Evolutionary conservation across 1,139 yeast species (phyloP), one percentile per base, ranked within the genome.

Genomic region (Candida sanyaensis): DNA sequence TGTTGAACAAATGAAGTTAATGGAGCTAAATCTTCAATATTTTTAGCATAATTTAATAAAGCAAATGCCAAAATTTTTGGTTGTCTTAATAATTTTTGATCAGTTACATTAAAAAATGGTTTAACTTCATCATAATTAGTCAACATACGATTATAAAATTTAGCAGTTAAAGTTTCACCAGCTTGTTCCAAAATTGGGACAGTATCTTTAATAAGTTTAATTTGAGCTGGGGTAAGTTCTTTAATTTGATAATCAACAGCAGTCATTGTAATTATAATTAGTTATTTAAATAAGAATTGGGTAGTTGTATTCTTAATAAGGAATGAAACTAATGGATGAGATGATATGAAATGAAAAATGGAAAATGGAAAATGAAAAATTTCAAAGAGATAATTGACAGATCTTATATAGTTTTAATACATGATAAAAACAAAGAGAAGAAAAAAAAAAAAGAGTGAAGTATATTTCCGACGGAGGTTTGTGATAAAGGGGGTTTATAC

Each of bases 61-160:
- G 90, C 79, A 55, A 73, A 78, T 1, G 90, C 90, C 47, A 86
- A 69, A 36, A 86, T 83, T 54, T 74, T 73, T 49, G 90, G 89
- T 61, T 86, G 92, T 46, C 74, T 71, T 49, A 78, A 75, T 30
- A 75, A 67, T 44, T 61, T 63, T 63, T 85, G 91, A 62, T 85
- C 79, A 3, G 84, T 67, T 55, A 69, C 74, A 63, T 85, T 85
- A 71, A 85, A 85, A 58, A 78, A 75, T 26, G 83, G 77, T 52
- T 70, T 71, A n/a, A 84, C 80, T 49, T 74, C 82, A 10, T 83
- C 83, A 55, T 79, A 70, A 24, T 68, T 75, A 12, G 55, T 50
- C 32, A 85, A 66, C 89, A 86, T 82, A 56, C 74, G 70, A 23
- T 67, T 55, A 63, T 85, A 85, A 61, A 85, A 82, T 21, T 66